A percentile compares a stretch with the other conserved stretches of the same genome.
These are phyloP conservation scores for Eimeria nieschulzi DNA, from an alignment of 169 alveolate species.

Conservation along the genomic window DNA sequence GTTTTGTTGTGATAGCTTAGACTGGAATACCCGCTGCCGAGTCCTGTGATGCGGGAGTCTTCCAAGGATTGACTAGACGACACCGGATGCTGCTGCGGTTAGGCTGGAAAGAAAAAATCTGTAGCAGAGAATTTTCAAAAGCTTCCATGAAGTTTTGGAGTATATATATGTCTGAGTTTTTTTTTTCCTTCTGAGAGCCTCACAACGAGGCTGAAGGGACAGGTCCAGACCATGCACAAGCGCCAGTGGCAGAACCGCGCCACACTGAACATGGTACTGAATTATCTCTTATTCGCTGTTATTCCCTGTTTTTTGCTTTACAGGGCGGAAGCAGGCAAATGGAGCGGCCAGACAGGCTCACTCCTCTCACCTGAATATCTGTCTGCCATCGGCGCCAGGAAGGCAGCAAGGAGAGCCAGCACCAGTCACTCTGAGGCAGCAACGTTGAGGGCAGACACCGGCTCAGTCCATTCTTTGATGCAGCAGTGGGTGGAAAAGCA, in stretches of 20 bases:
- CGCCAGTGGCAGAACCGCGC: conserved; percentile 8
- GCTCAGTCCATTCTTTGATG: conserved; percentile 47
- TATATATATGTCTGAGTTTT: background rate
- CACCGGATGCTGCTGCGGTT: too few relatives aligned
- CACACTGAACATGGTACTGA: background rate
- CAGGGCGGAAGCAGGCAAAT: conserved; percentile 22
- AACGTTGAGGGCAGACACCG: conserved; percentile 31
- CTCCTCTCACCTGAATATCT: conserved; percentile 37
- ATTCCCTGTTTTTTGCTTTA: background rate
- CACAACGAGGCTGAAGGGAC: conserved; percentile 43
- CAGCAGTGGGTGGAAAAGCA: conserved; percentile 54
- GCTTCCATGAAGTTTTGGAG: background rate
- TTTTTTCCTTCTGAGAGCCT: background rate
- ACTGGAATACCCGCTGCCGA: too few relatives aligned
- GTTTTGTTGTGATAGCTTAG: too few relatives aligned
- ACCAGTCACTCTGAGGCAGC: conserved; percentile 38
- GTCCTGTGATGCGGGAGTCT: background rate
- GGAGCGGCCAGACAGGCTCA: conserved; percentile 30
- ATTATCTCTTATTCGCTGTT: background rate
- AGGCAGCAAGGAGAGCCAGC: conserved; percentile 50
- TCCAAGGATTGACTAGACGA: background rate
- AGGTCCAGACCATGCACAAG: conserved; percentile 4
- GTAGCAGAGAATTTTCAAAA: background rate
- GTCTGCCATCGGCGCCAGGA: conserved; percentile 49
- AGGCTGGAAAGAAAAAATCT: too few relatives aligned